A percentile compares a stretch with the other conserved stretches of the same genome.
phyloP scores from a whole-genome alignment of 1,284 basidiomycete genomes.

The Pseudozyma thailandica region DNA sequence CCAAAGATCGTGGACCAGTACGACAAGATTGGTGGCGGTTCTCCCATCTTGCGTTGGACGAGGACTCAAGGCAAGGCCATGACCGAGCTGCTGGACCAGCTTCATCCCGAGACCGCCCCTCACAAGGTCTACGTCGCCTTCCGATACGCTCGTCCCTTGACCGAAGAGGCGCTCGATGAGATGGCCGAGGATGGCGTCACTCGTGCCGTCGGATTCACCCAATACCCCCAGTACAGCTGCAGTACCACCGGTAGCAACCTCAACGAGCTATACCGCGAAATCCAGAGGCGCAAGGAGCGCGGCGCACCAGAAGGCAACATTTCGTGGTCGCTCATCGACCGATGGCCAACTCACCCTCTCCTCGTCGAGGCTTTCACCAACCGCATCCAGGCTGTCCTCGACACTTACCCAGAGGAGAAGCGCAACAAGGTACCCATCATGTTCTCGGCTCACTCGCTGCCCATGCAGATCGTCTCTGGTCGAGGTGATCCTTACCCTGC shows the following conservation, averaged over 20 bases:
- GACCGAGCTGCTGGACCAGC: conserved; percentile 89
- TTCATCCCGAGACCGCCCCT: conserved; percentile 89
- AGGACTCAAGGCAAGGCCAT: conserved; percentile 87
- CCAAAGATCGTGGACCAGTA: conserved; percentile 96
- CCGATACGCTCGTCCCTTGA: conserved; percentile 83
- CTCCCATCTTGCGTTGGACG: conserved; percentile 95
- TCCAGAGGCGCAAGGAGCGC: conserved; percentile 69
- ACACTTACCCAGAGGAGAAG: conserved; percentile 76
- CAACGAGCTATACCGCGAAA: conserved; percentile 83
- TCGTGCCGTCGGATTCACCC: conserved; percentile 93
- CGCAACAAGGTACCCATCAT: conserved; percentile 83
- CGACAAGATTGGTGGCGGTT: conserved; percentile 92
- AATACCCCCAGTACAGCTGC: conserved; percentile 99
- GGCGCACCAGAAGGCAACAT: conserved; percentile 73
- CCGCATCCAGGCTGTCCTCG: conserved; percentile 85
- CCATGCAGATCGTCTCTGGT: conserved; percentile 73
- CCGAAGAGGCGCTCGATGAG: conserved; percentile 81
- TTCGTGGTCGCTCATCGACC: conserved; percentile 96
- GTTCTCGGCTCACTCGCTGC: conserved; percentile 97
- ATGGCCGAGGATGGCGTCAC: conserved; percentile 91
- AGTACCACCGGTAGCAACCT: conserved; percentile 96
- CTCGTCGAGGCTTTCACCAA: conserved; percentile 93
- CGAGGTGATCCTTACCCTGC: conserved; percentile 96
- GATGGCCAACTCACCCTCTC: conserved; percentile 94
- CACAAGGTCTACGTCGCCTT: conserved; percentile 87